A percentile compares a stretch with the other conserved stretches of the same genome.
These are phyloP conservation scores for Phytophthora quininea DNA, from an alignment of 352 stramenopile species.

Conservation along the genomic window DNA sequence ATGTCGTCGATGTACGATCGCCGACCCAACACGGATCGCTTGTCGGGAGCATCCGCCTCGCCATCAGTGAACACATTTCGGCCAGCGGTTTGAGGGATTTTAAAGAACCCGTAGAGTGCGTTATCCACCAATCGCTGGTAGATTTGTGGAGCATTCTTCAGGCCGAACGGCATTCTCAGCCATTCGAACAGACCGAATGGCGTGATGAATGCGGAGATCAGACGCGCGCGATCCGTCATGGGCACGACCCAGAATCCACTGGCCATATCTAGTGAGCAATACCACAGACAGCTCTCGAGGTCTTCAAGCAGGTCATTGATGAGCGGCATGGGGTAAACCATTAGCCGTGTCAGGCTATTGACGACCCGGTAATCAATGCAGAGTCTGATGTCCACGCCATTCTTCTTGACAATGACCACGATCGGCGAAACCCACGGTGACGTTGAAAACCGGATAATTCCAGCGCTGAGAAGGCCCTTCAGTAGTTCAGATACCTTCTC, in stretches of 20 bases:
- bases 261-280: constrained; percentile 23
- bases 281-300: constrained; percentile 21
- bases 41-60: background rate
- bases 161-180: constrained; percentile 26
- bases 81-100: background rate
- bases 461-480: constrained; percentile 14
- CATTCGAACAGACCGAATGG: constrained; percentile 31
- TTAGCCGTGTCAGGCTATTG: constrained; percentile 15
- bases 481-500: constrained; percentile 18
- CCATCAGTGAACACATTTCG: constrained; percentile 10
- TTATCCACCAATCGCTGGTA: constrained; percentile 37
- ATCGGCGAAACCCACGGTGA: constrained; percentile 24
- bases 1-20: constrained; percentile 39
- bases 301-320: constrained; percentile 24
- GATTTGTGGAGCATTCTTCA: constrained; percentile 33
- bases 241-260: constrained; percentile 30
- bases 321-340: constrained; percentile 29
- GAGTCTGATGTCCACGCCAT: constrained; percentile 20
- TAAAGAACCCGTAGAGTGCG: constrained; percentile 14
- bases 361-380: constrained; percentile 27
- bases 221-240: constrained; percentile 19
- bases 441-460: constrained; percentile 14
- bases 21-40: constrained; percentile 5
- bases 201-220: constrained; percentile 31
- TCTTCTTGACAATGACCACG: constrained; percentile 31